Evolutionary conservation across 768 basidiomycete species (phyloP).

Genomic region (Lactarius sp.): DNA sequence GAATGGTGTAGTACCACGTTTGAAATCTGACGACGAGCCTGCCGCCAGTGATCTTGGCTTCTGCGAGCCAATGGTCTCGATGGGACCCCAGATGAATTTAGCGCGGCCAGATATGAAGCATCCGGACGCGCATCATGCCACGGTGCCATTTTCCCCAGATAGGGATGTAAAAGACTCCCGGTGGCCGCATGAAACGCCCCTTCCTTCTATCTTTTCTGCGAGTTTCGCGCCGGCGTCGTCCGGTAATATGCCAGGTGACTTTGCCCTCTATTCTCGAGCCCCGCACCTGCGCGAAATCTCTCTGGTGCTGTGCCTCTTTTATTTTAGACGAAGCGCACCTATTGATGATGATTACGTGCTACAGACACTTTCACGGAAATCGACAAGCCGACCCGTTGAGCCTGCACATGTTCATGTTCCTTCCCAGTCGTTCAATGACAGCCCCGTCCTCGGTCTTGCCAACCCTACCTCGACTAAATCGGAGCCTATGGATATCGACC

Average conservation of each 20-base stretch:
- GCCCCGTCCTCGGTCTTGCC: neutral
- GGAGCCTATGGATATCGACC: slow-evolving; percentile 10
- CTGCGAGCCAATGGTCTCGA: neutral
- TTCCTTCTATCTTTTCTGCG: neutral
- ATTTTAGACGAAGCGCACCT: neutral
- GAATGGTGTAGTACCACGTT: neutral
- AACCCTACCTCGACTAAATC: neutral
- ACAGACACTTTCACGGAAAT: neutral
- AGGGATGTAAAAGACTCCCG: neutral
- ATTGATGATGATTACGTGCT: neutral
- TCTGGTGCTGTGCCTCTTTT: neutral
- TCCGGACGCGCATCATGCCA: neutral
- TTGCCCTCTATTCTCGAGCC: neutral
- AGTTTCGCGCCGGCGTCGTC: neutral
- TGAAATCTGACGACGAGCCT: neutral
- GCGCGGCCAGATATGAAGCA: neutral
- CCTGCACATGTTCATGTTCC: neutral
- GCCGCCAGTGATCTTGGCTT: neutral
- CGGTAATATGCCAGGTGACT: neutral
- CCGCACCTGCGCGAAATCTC: neutral
- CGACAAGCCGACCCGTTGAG: neutral
- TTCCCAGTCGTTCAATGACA: neutral
- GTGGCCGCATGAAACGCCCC: neutral
- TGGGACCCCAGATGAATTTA: neutral
- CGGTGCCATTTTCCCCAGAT: neutral